phyloP scores from a whole-genome alignment of 2,329 filamentous ascomycete genomes.

The Trichoderma aggressivum region DNA sequence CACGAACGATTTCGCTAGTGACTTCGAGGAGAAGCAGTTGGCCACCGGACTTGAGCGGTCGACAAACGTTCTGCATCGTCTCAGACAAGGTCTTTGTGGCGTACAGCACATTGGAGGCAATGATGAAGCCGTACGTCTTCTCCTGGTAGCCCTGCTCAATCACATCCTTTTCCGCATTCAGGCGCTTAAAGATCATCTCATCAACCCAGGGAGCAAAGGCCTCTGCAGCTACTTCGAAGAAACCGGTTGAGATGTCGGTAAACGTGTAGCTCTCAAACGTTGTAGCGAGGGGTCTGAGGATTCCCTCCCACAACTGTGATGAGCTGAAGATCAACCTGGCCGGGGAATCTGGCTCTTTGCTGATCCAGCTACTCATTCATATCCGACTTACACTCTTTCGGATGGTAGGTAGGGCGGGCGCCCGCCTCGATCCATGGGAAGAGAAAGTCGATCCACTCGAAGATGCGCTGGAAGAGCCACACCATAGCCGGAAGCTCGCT shows the following conservation, averaged over 20 bases:
- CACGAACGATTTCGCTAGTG: slow-evolving; percentile 20
- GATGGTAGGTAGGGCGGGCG: neutral
- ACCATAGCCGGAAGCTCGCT: neutral
- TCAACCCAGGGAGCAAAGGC: slow-evolving; percentile 25
- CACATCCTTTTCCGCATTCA: slow-evolving; percentile 4
- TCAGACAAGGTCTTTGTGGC: slow-evolving; percentile 20
- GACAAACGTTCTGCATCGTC: slow-evolving; percentile 31
- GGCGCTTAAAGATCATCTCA: slow-evolving; percentile 20
- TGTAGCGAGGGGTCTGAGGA: slow-evolving; percentile 33
- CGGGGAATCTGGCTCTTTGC: neutral
- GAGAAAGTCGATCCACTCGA: neutral
- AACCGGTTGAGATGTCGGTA: slow-evolving; percentile 41
- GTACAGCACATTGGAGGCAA: slow-evolving; percentile 31
- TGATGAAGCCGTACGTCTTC: slow-evolving; percentile 35
- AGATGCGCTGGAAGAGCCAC: neutral
- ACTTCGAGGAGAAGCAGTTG: slow-evolving; percentile 44
- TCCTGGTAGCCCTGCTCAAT: slow-evolving; percentile 30
- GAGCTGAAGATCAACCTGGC: neutral
- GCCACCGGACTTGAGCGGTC: slow-evolving; percentile 43
- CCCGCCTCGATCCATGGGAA: neutral
- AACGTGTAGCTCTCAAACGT: slow-evolving; percentile 39
- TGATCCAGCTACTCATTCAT: neutral
- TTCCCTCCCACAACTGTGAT: slow-evolving; percentile 22
- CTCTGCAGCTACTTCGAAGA: slow-evolving; percentile 36
- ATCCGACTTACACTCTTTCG: slow-evolving; percentile 1